Conservation (phyloP, 2,329 filamentous ascomycete genomes). For the Thermothelomyces thermophilus region DNA sequence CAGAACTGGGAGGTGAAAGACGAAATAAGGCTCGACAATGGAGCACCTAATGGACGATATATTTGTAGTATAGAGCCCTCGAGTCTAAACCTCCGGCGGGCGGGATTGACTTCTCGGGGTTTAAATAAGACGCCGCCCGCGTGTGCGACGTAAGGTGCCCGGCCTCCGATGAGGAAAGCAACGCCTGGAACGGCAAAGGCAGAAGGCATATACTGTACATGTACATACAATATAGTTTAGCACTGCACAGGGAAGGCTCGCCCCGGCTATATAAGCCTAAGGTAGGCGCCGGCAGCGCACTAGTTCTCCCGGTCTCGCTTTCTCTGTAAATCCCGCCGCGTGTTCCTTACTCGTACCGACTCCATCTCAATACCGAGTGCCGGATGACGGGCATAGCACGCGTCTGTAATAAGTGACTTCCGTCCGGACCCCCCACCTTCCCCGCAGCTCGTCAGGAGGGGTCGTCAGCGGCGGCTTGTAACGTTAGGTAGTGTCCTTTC, state of each 20-base stretch:
- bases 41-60: constrained; percentile 1
- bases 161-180: neutral
- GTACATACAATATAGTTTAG: no score
- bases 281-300: neutral
- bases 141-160: neutral
- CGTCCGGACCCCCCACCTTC: constrained; percentile 3
- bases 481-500: no score
- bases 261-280: neutral
- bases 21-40: neutral
- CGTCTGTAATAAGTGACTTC: neutral
- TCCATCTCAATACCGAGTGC: constrained; percentile 2
- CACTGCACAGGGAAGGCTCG: neutral
- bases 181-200: neutral
- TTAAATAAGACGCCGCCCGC: constrained; percentile 7
- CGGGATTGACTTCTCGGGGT: constrained; percentile 1
- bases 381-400: constrained; percentile 2
- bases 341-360: neutral
- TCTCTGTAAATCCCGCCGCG: neutral
- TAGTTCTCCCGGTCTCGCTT: neutral
- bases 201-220: no score
- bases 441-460: constrained; percentile 1
- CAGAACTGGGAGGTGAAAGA: neutral
- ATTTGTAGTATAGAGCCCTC: neutral
- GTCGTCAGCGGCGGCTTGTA: no score
- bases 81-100: neutral